These are phyloP conservation scores for Pisolithus marmoratus DNA, from an alignment of 768 basidiomycete species.

Conservation along the genomic window DNA sequence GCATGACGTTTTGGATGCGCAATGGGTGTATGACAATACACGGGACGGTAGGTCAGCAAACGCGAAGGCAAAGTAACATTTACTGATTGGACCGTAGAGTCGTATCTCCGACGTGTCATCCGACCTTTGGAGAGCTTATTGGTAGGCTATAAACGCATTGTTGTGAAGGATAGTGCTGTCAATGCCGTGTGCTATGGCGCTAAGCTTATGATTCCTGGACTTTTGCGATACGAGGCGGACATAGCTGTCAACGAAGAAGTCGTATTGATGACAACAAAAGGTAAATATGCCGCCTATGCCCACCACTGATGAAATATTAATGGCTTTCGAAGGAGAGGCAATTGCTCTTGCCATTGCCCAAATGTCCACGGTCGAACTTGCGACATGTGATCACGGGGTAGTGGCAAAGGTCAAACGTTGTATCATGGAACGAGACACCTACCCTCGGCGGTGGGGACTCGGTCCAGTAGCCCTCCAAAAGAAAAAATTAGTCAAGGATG, in stretches of 20 bases:
- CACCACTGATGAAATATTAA: neutral
- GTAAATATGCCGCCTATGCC: slow-evolving; percentile 29
- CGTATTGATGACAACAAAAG: slow-evolving; percentile 98
- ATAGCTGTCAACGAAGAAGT: slow-evolving; percentile 94
- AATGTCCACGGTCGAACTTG: slow-evolving; percentile 98
- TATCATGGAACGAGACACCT: slow-evolving; percentile 99
- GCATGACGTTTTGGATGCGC: slow-evolving; percentile 99
- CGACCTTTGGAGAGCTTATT: slow-evolving; percentile 91
- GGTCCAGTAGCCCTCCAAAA: slow-evolving; percentile 97
- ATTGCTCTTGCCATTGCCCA: slow-evolving; percentile 93
- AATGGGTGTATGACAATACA: slow-evolving; percentile 97
- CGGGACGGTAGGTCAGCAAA: slow-evolving; percentile 64
- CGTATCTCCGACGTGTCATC: slow-evolving; percentile 92
- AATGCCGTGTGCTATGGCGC: slow-evolving; percentile 99
- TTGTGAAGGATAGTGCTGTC: slow-evolving; percentile 98
- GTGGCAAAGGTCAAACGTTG: slow-evolving; percentile 99
- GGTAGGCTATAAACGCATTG: slow-evolving; percentile 95
- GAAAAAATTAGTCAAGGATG: slow-evolving; percentile 98
- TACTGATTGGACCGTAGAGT: slow-evolving; percentile 49
- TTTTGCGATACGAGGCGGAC: slow-evolving; percentile 93
- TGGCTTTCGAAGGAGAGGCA: slow-evolving; percentile 60
- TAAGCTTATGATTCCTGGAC: slow-evolving; percentile 98
- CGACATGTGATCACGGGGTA: slow-evolving; percentile 97
- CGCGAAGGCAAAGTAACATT: slow-evolving; percentile 2
- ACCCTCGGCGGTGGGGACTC: slow-evolving; percentile 96